Evolutionary conservation across 129 eudicot genomes (phyloP), one percentile per base, ranked within the genome.

Genomic region (Arctium lappa): DNA sequence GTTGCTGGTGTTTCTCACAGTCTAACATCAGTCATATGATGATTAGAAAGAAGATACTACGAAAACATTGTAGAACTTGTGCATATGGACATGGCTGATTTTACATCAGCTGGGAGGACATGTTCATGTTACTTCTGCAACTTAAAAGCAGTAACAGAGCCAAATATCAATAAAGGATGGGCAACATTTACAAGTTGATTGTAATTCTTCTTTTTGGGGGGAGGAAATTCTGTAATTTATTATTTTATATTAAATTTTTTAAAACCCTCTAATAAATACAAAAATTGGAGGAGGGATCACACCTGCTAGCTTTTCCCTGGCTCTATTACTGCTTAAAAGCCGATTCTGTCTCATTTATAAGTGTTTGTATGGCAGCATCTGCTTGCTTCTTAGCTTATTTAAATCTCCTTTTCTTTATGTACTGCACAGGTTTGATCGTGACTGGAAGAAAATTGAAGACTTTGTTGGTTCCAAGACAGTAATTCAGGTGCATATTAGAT

Each of bases 361-460:
- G 74, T 66, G 38, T 65, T 3, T 78, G 74, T 78, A 63, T 78
- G 74, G 63, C 40, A 65, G 42, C 79, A 48, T 50, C 34, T 80
- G 68, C 76, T 69, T 69, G 66, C 31, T 13, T 13, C 44, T 68
- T 40, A 40, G 69, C 36, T 44, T 9, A 63, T 39, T 8, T 39
- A 30, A 30, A 76, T 77, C 77, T 83, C 18, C 33, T 50, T 71
- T 33, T n/a, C 39, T 79, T 39, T 37, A 22, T 79, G 46, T 79
- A 38, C 37, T 79, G 74, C 76, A 42, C 89, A 95, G 99, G 88
- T 95, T 95, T 88, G 99, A 95, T 86, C 99, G 99, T 72, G 97
- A 95, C 80, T 95, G 99, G 99, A 95, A 95, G 97, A 95, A 95
- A 84, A 95, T 95, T 12, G 97, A 95, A 91, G 99, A 95, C 73